Conservation (phyloP, 1,139 yeast species). For the Taphrina confusa region DNA sequence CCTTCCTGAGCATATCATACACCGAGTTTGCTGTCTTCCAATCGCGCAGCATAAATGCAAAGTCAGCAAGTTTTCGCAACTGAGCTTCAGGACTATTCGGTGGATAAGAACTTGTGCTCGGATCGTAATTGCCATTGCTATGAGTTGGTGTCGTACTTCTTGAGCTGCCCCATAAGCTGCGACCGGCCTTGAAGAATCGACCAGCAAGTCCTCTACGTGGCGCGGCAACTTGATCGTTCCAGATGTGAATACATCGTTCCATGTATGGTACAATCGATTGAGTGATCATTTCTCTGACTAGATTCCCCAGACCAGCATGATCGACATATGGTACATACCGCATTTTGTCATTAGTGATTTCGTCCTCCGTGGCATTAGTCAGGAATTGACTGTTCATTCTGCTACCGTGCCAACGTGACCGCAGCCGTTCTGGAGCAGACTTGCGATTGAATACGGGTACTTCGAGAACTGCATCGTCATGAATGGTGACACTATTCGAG, state of each 20-base stretch:
- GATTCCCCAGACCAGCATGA: slow-evolving; percentile 51
- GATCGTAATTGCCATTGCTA: slow-evolving; percentile 48
- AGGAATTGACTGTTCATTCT: slow-evolving; percentile 17
- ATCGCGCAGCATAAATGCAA: slow-evolving; percentile 86
- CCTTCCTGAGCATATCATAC: slow-evolving; percentile 79
- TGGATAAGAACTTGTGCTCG: slow-evolving; percentile 57
- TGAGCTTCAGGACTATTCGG: slow-evolving; percentile 70
- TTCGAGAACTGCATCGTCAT: slow-evolving; percentile 7
- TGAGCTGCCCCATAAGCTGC: slow-evolving; percentile 55
- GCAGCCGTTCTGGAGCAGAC: slow-evolving; percentile 38
- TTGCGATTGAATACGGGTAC: slow-evolving; percentile 37
- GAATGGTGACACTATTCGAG: slow-evolving; percentile 11
- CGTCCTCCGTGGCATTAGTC: neutral
- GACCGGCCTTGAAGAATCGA: slow-evolving; percentile 68
- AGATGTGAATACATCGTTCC: slow-evolving; percentile 69
- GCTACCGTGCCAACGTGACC: slow-evolving; percentile 24
- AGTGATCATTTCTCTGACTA: slow-evolving; percentile 58
- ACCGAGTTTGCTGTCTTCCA: slow-evolving; percentile 81
- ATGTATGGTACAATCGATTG: slow-evolving; percentile 70
- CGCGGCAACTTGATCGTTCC: slow-evolving; percentile 70
- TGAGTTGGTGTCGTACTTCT: slow-evolving; percentile 39
- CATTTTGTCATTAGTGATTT: neutral
- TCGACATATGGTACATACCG: slow-evolving; percentile 43
- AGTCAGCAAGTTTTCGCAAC: slow-evolving; percentile 82
- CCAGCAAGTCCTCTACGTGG: slow-evolving; percentile 73